Evolutionary conservation across 306 rosid genomes (phyloP).

Genomic region (Medicago arabica): DNA sequence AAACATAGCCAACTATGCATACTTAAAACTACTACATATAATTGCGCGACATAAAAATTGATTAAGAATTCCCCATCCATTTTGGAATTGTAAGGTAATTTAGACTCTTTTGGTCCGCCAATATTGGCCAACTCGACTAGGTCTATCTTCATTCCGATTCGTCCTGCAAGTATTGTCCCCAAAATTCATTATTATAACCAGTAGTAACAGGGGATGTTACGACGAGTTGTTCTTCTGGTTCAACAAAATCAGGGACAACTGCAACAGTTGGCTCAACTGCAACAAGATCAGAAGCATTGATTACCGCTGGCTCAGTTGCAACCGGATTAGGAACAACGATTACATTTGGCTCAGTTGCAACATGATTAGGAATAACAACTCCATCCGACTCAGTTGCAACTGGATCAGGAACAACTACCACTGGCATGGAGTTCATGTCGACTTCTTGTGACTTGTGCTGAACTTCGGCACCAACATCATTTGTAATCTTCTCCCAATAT

Average conservation of each 20-base stretch:
- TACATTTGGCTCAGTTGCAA: not conserved
- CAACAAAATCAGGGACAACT: not conserved
- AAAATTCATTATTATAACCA: conserved; percentile 72
- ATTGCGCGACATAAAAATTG: conserved; percentile 53
- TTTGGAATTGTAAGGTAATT: conserved; percentile 67
- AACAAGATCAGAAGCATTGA: not conserved
- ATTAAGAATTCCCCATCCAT: conserved; percentile 76
- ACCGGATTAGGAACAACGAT: not conserved
- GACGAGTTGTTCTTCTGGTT: conserved; percentile 47
- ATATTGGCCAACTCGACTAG: conserved; percentile 48
- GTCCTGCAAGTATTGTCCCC: conserved; percentile 90
- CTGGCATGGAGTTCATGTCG: conserved; percentile 70
- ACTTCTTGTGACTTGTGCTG: conserved; percentile 58
- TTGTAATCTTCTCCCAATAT: conserved; percentile 66
- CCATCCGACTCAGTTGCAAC: not conserved
- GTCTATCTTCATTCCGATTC: conserved; percentile 50
- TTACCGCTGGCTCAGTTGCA: conserved; percentile 54
- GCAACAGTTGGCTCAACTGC: too few relatives aligned
- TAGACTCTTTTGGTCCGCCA: conserved; percentile 73
- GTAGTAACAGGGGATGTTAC: conserved; percentile 44
- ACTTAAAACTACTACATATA: conserved; percentile 56
- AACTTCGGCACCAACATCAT: conserved; percentile 48
- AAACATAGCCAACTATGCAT: conserved; percentile 39
- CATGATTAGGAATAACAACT: not conserved
- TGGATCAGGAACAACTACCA: not conserved